phyloP scores from a whole-genome alignment of 2,329 filamentous ascomycete genomes.

The Endoconidiophora polonica region DNA sequence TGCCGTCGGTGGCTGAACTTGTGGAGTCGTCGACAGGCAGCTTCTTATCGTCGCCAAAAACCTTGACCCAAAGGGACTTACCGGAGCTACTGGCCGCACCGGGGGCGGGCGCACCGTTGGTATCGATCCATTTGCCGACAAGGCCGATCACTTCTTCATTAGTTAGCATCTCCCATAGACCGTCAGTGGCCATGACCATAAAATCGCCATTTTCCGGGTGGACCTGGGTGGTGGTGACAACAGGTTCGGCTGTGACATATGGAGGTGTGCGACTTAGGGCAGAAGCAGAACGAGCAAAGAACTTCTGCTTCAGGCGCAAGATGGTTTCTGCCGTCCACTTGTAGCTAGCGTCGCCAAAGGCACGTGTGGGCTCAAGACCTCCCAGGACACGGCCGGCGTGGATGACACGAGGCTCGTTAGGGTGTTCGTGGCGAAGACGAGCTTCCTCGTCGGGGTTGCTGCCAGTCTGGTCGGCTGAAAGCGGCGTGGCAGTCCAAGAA shows the following conservation, averaged over 20 bases:
- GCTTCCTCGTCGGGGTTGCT: slow-evolving; percentile 70
- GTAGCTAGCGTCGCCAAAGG: slow-evolving; percentile 92
- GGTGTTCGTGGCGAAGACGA: slow-evolving; percentile 71
- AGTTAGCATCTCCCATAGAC: slow-evolving; percentile 96
- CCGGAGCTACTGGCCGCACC: slow-evolving; percentile 48
- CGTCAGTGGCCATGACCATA: slow-evolving; percentile 88
- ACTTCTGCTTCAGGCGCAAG: slow-evolving; percentile 63
- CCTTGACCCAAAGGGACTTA: slow-evolving; percentile 43
- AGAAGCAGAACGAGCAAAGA: slow-evolving; percentile 71
- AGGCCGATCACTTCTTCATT: slow-evolving; percentile 96
- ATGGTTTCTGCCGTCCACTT: slow-evolving; percentile 87
- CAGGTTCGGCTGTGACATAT: slow-evolving; percentile 90
- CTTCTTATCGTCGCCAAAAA: slow-evolving; percentile 27
- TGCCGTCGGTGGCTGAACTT: slow-evolving; percentile 55
- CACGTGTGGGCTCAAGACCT: slow-evolving; percentile 77
- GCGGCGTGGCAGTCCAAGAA: slow-evolving; percentile 80
- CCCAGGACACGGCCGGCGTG: slow-evolving; percentile 81
- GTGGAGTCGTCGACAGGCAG: slow-evolving; percentile 50
- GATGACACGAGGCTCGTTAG: slow-evolving; percentile 74
- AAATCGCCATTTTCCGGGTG: slow-evolving; percentile 85
- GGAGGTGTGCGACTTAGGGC: slow-evolving; percentile 74
- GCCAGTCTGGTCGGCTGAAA: slow-evolving; percentile 90
- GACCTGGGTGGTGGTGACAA: slow-evolving; percentile 85
- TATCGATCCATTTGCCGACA: slow-evolving; percentile 92
- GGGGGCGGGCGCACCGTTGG: slow-evolving; percentile 35